Conservation (phyloP, 805 yeast species). For the Cyberlindnera mississippiensis region DNA sequence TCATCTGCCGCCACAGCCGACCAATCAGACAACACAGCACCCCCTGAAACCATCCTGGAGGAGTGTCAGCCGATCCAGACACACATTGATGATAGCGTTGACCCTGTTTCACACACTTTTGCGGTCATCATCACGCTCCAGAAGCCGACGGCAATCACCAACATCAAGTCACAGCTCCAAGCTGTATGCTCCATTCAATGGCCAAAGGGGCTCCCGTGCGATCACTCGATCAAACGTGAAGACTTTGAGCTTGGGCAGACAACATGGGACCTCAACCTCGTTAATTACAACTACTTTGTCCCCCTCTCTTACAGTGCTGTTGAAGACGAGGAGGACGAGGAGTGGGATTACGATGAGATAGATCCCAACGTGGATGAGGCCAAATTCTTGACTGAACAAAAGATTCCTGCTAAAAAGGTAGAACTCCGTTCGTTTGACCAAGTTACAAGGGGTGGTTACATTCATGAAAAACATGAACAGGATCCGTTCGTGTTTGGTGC, state of each 20-base stretch:
- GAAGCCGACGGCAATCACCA: slow-evolving; percentile 36
- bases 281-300: slow-evolving; percentile 42
- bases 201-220: slow-evolving; percentile 52
- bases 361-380: slow-evolving; percentile 7
- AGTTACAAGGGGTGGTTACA: slow-evolving; percentile 18
- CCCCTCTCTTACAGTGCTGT: slow-evolving; percentile 25
- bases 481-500: slow-evolving; percentile 20
- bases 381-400: slow-evolving; percentile 15
- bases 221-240: slow-evolving; percentile 41
- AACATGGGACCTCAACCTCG: slow-evolving; percentile 41
- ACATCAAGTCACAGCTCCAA: slow-evolving; percentile 39
- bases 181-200: slow-evolving; percentile 44
- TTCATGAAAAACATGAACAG: slow-evolving; percentile 5
- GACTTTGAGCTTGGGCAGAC: slow-evolving; percentile 43
- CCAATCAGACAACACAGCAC: not conserved
- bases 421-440: slow-evolving; percentile 15
- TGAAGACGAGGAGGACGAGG: slow-evolving; percentile 20
- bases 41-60: slow-evolving; percentile 22
- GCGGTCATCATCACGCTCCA: slow-evolving; percentile 46
- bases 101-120: slow-evolving; percentile 46
- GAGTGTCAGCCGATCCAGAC: slow-evolving; percentile 33
- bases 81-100: slow-evolving; percentile 33
- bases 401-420: slow-evolving; percentile 12
- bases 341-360: slow-evolving; percentile 8
- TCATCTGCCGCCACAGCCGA: not conserved